Base-by-base conservation (phyloP, 441 rosid species). In the Adansonia rubrostipa region DNA sequence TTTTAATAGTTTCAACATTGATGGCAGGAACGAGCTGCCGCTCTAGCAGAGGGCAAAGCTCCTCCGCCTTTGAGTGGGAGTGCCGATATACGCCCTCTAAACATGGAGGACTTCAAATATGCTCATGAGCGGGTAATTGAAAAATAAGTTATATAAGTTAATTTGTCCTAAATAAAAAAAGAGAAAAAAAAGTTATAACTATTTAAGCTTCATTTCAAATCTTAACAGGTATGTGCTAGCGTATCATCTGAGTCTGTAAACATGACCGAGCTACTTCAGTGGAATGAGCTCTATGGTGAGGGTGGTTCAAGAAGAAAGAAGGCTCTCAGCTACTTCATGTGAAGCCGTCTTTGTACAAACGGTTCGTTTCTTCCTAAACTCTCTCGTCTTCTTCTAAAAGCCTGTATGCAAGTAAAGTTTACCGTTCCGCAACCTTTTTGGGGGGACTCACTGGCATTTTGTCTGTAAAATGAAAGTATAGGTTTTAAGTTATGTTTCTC, bases 271-370 rank as follows among this genome's bases (percentile, higher is more conserved):
- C 93, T 94, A 48, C 81, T 85, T 70, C 98, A 94, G 73, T 94
- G 98, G 98, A 94, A 94, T 61, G 98, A 94, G 86, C 90, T 92
- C 2, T 94, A 94, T 3, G 97, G 98, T 3, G 97, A 92, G 87
- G 97, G 98, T 5, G 98, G 97, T 2, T 94, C 97, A 1, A 90
- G 98, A 86, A 92, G 89, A 84, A 92, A 89, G 89, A 90, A 82
- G 85, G 88, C 97, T 20, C 97, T 94, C 53, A 94, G 97, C 90
- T 94, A 94, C 80, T 94, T 92, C 84, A 94, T 92, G 98, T 94
- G 89, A 90, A 76, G 79, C 82, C 75, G 58, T 70, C 42, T 79
- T 63, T 88, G 86, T 87, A 84, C 83, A 85, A 80, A 80, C 56
- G 83, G 86, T 69, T 83, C 84, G 74, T 75, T 83, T 77, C 67